Evolutionary conservation across 2,329 filamentous ascomycete species (phyloP).

Genomic region (Dactylellina haptotyla): DNA sequence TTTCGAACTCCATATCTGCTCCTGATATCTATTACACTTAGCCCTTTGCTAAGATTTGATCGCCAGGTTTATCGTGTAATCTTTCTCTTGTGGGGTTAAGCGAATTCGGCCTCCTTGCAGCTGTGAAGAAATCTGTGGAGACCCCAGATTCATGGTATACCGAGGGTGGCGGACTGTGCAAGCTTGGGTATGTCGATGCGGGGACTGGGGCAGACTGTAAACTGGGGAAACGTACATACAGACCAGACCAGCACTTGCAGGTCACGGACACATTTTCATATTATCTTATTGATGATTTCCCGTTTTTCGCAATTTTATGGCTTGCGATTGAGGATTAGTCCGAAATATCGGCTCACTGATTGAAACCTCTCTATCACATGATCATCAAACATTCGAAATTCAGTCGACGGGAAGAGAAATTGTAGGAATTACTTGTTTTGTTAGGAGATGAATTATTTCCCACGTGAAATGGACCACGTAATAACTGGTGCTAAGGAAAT

Average conservation of each 20-base stretch:
- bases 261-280: too few relatives aligned
- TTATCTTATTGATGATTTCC: background rate
- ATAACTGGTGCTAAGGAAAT: background rate
- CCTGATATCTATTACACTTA: conserved; percentile 9
- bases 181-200: background rate
- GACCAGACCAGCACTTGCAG: too few relatives aligned
- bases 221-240: too few relatives aligned
- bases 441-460: background rate
- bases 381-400: too few relatives aligned
- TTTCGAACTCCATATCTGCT: background rate
- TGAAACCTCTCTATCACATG: background rate
- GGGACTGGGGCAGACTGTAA: too few relatives aligned
- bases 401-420: too few relatives aligned
- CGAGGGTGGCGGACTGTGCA: background rate
- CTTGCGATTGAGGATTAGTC: background rate
- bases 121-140: conserved; percentile 22
- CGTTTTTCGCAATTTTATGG: background rate
- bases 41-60: background rate
- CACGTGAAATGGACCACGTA: conserved; percentile 36
- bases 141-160: conserved; percentile 31
- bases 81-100: background rate
- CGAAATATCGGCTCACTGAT: background rate
- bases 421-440: too few relatives aligned
- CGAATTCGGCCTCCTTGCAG: background rate
- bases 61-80: background rate